Conservation (phyloP, 2,329 filamentous ascomycete genomes). For the Zymoseptoria ardabiliae region DNA sequence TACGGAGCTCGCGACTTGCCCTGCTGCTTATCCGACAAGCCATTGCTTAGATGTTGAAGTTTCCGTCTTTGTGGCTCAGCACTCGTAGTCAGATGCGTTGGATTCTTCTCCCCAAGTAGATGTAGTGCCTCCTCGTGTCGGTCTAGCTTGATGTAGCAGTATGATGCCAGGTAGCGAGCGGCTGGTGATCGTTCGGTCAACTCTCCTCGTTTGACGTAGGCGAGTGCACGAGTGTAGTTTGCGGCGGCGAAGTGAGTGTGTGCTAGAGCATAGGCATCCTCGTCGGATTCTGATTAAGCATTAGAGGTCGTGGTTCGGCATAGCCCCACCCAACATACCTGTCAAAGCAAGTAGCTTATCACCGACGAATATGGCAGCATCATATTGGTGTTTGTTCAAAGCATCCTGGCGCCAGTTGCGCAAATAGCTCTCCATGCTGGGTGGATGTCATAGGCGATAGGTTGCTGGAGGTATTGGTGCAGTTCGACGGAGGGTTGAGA, state of each 20-base stretch:
- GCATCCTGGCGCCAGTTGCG: constrained; percentile 93
- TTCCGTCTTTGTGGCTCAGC: constrained; percentile 61
- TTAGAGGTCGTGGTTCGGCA: neutral
- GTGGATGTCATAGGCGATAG: constrained; percentile 2
- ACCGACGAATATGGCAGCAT: constrained; percentile 92
- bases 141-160: constrained; percentile 88
- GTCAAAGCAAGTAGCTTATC: constrained; percentile 95
- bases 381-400: constrained; percentile 90
- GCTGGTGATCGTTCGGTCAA: constrained; percentile 74
- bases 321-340: constrained; percentile 45
- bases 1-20: constrained; percentile 29
- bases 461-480: neutral
- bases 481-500: neutral
- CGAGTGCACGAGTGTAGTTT: constrained; percentile 86
- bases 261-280: constrained; percentile 95
- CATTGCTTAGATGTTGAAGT: constrained; percentile 56
- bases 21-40: constrained; percentile 39
- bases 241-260: constrained; percentile 94
- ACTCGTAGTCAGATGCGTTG: constrained; percentile 73
- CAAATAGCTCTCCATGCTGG: constrained; percentile 79
- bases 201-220: constrained; percentile 76
- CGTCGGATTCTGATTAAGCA: constrained; percentile 64
- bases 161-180: constrained; percentile 85
- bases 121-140: constrained; percentile 82
- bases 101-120: constrained; percentile 85